A percentile compares a stretch with the other conserved stretches of the same genome.
phyloP scores from a whole-genome alignment of 176 grass and related monocot genomes.

The Alloteropsis semialata region DNA sequence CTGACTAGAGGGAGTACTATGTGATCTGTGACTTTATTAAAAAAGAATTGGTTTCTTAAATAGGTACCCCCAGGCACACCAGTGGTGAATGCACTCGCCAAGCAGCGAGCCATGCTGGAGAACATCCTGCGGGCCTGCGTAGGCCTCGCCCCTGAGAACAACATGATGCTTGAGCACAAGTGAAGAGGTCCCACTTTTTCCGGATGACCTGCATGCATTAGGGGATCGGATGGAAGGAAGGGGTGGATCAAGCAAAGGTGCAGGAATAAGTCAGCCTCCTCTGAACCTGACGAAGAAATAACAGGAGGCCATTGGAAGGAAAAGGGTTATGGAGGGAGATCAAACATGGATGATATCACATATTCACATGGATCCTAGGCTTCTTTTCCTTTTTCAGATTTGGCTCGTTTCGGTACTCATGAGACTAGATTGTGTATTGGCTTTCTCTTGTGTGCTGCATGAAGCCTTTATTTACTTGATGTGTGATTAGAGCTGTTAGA shows the following conservation, averaged over 20 bases:
- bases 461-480: conserved; percentile 2
- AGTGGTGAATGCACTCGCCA: conserved; percentile 78
- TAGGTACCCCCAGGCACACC: conserved; percentile 85
- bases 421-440: not conserved
- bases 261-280: not conserved
- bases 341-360: not conserved
- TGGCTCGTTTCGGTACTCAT: not conserved
- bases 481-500: conserved; percentile 10
- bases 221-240: not conserved
- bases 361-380: not conserved
- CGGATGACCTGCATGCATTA: too few species aligned
- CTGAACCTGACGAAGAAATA: not conserved
- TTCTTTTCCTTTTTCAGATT: not conserved
- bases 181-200: conserved; percentile 18
- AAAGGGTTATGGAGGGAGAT: not conserved
- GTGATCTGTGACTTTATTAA: not conserved
- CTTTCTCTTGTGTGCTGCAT: not conserved
- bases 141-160: conserved; percentile 76
- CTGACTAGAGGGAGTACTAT: not conserved
- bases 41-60: conserved; percentile 9
- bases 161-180: conserved; percentile 91
- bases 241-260: not conserved
- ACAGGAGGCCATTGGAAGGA: not conserved
- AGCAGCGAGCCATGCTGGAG: conserved; percentile 86
- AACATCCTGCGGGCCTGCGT: conserved; percentile 81